These are phyloP conservation scores for Sonneratia alba DNA, from an alignment of 345 rosid species.

Conservation along the genomic window DNA sequence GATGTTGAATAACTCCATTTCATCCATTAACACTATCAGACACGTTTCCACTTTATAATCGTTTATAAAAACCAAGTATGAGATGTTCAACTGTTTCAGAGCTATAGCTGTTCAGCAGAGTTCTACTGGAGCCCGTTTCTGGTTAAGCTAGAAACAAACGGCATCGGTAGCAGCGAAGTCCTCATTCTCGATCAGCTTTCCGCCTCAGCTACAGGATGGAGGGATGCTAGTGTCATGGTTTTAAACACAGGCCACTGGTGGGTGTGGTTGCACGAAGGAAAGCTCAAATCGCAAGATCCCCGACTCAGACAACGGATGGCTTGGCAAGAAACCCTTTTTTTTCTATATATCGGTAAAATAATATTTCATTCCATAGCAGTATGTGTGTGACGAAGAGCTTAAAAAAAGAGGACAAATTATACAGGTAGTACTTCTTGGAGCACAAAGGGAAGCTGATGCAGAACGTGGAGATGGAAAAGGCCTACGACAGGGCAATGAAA, in stretches of 20 bases:
- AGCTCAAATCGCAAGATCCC: slow-evolving; percentile 15
- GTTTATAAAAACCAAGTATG: background rate
- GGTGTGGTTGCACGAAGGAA: slow-evolving; percentile 12
- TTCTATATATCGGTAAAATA: too few relatives aligned
- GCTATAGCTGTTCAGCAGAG: slow-evolving; percentile 35
- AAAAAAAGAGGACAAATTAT: background rate
- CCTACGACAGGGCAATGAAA: slow-evolving; percentile 25
- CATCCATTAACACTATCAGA: background rate
- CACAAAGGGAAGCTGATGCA: slow-evolving; percentile 18
- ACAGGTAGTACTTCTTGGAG: slow-evolving; percentile 21
- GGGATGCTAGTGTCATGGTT: slow-evolving; percentile 37
- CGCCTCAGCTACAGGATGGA: slow-evolving; percentile 22
- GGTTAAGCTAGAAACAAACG: slow-evolving; percentile 21
- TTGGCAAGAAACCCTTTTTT: background rate
- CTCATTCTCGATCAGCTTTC: slow-evolving; percentile 29
- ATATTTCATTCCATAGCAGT: too few relatives aligned
- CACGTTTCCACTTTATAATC: background rate
- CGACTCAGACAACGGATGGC: background rate
- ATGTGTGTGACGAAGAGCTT: background rate
- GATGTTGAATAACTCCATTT: background rate
- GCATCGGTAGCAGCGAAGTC: slow-evolving; percentile 16
- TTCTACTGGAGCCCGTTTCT: slow-evolving; percentile 42
- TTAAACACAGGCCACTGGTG: slow-evolving; percentile 58
- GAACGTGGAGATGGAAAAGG: slow-evolving; percentile 26
- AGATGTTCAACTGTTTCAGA: slow-evolving; percentile 15